Percentiles rank a stretch among this genome's conserved stretches.
These are phyloP conservation scores for Globisporangium nagaii DNA, from an alignment of 352 stramenopile species.

Conservation along the genomic window DNA sequence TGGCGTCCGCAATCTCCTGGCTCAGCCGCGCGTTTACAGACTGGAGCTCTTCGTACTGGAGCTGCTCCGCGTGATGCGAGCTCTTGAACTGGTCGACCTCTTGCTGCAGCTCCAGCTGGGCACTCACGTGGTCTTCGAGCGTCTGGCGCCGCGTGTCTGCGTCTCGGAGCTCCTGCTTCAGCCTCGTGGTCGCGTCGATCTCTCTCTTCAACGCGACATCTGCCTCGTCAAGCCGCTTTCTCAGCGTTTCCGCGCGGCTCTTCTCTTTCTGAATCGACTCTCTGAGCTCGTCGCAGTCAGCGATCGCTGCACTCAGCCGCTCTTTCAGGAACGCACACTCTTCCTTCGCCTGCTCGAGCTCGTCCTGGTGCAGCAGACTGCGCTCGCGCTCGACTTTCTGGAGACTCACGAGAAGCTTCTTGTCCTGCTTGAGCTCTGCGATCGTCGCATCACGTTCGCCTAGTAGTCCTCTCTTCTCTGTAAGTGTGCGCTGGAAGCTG, in stretches of 20 bases:
- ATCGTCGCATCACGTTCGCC: conserved; percentile 23
- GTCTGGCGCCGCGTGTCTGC: conserved; percentile 2
- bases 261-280: conserved; percentile 6
- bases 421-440: conserved; percentile 33
- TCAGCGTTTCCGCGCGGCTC: neutral
- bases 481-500: conserved; percentile 11
- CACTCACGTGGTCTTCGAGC: conserved; percentile 2
- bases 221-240: neutral
- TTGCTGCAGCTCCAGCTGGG: conserved; percentile 3
- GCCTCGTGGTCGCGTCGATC: neutral
- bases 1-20: conserved; percentile 40
- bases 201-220: conserved; percentile 6
- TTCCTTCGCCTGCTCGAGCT: conserved; percentile 23
- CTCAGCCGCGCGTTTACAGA: conserved; percentile 9
- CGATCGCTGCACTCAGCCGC: conserved; percentile 14
- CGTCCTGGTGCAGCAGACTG: conserved; percentile 14
- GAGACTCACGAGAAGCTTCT: conserved; percentile 25
- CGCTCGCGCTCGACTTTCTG: conserved; percentile 27
- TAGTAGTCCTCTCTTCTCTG: conserved; percentile 22
- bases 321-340: conserved; percentile 16
- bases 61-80: neutral
- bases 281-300: conserved; percentile 18
- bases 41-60: conserved; percentile 6
- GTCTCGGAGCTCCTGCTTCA: conserved; percentile 16
- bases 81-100: conserved; percentile 3